These are phyloP conservation scores for Russula foetens DNA, from an alignment of 768 basidiomycete species.

Conservation along the genomic window DNA sequence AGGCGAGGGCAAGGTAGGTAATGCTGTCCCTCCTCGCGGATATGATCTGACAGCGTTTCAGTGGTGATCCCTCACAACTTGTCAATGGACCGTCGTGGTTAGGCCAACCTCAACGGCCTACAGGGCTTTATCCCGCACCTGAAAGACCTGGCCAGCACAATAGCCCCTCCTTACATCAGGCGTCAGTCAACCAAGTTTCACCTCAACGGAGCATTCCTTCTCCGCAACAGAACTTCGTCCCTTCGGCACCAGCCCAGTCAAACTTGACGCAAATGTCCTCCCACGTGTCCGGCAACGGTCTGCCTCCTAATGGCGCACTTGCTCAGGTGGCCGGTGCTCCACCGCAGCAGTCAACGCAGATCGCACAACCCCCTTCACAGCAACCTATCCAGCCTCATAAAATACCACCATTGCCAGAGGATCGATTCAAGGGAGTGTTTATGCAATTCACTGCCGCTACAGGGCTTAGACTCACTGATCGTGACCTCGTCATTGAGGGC, in stretches of 20 bases:
- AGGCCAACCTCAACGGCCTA: slow-evolving; percentile 3
- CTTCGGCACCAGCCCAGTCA: not conserved
- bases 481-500: not conserved
- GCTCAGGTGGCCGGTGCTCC: not conserved
- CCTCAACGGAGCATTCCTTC: slow-evolving; percentile 9
- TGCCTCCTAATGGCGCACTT: not conserved
- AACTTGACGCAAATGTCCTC: slow-evolving; percentile 10
- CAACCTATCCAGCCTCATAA: too few species aligned
- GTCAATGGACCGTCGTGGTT: too few species aligned
- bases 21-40: not conserved
- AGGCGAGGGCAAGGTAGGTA: slow-evolving; percentile 1
- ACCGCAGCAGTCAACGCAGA: slow-evolving; percentile 8
- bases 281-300: not conserved
- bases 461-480: not conserved
- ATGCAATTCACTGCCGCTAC: not conserved
- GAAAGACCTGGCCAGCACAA: too few species aligned
- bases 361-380: too few species aligned
- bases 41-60: not conserved
- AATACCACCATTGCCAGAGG: not conserved
- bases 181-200: not conserved
- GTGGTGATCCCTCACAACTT: too few species aligned
- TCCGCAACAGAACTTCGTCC: slow-evolving; percentile 5
- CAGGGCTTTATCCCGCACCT: slow-evolving; percentile 1
- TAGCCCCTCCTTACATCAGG: slow-evolving; percentile 7
- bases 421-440: not conserved